Percentiles rank a stretch among this genome's conserved stretches.
Evolutionary conservation across 805 yeast species (phyloP).

Genomic region (Kluyveromyces nonfermentans): DNA sequence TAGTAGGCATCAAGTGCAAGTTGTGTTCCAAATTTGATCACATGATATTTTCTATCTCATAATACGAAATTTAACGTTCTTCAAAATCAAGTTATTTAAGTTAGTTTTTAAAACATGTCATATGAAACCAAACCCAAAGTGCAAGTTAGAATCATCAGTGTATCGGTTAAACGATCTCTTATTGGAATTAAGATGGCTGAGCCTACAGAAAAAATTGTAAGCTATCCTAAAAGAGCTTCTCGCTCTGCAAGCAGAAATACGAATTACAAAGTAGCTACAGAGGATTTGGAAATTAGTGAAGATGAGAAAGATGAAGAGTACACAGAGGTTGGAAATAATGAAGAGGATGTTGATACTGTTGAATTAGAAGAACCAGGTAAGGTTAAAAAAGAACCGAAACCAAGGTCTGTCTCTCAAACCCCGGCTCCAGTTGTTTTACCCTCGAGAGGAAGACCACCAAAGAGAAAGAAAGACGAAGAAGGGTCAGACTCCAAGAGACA

Average conservation of each 20-base stretch:
- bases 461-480: constrained; percentile 10
- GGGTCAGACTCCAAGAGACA: constrained; percentile 28
- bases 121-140: too few species aligned
- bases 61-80: not conserved
- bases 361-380: constrained; percentile 15
- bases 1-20: not conserved
- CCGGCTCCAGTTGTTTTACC: constrained; percentile 10
- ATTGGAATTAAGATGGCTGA: not conserved
- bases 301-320: constrained; percentile 24
- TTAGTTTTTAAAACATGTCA: not conserved
- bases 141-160: too few species aligned
- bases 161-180: not conserved
- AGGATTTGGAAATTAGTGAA: constrained; percentile 25
- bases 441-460: constrained; percentile 20
- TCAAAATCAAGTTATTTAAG: too few species aligned
- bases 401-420: constrained; percentile 12
- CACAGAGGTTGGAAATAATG: constrained; percentile 23
- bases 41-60: not conserved
- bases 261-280: constrained; percentile 24
- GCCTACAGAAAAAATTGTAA: not conserved
- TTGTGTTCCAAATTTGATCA: not conserved
- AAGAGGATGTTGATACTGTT: constrained; percentile 17
- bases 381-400: constrained; percentile 13
- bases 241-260: constrained; percentile 15
- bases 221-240: constrained; percentile 11